Evolutionary conservation across 495 filamentous ascomycete genomes (phyloP), one percentile per base, ranked within the genome.

Genomic region (Chlorociboria aeruginascens): DNA sequence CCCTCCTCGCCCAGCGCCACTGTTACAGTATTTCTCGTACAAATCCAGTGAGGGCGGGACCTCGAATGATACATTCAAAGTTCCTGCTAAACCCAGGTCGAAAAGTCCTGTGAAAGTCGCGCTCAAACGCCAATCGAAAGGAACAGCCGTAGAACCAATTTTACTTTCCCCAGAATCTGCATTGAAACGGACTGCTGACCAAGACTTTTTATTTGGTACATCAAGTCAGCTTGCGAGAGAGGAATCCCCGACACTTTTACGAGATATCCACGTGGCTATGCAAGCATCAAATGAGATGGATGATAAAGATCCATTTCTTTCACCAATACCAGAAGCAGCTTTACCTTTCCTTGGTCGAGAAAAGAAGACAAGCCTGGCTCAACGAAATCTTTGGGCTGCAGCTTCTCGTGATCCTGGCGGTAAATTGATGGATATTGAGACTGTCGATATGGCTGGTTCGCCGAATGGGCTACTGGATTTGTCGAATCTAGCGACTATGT

Each of bases 151-250:
- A 8, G 70, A 58, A 40, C 71, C 55, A 38, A 70, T 78, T 4
- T 63, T 94, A 7, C 70, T 89, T 29, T 86, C 87, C 3, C 90
- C 90, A 2, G 68, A 70, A 44, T 78, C 79, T 35, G 90, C 89
- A 13, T 58, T 78, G 37, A 76, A 77, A 49, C 72, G 79, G 51
- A 65, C 83, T n/a, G 68, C 79, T 4, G 67, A 76, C 7, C 90
- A 94, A 59, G 80, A 89, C 51, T 81, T 95, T 51, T 64, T 95
- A 2, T 97, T 97, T 62, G 90, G 89, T 12, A 95, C 88, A 1
- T 93, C 84, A 13, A 95, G 89, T 63, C 90, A 97, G 61, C 66
- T 97, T 13, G 84, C 83, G 40, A 70, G 71, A 45, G 83, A 86
- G 33, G 79, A 88, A 42, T 86, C 86, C 0, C 83, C 85, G 3